A percentile compares a stretch with the other conserved stretches of the same genome.
phyloP scores from a whole-genome alignment of 2,329 filamentous ascomycete genomes.

The Aspergillus pseudoglaucus region DNA sequence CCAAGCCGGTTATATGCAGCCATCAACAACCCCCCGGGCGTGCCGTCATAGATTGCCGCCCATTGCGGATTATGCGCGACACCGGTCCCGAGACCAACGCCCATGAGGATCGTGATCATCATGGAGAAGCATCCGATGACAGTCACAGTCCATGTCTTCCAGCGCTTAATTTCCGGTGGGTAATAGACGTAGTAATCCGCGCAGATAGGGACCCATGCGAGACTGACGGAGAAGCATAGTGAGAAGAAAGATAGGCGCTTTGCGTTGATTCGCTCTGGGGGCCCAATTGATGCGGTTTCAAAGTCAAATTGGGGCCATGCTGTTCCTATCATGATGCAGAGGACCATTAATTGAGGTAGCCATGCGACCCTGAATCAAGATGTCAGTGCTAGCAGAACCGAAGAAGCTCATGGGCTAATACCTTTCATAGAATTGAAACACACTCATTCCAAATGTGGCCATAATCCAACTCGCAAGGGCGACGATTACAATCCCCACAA shows the following conservation, averaged over 20 bases:
- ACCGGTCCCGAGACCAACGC: slow-evolving; percentile 37
- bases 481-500: slow-evolving; percentile 35
- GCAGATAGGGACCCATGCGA: slow-evolving; percentile 30
- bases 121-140: slow-evolving; percentile 29
- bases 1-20: slow-evolving; percentile 34
- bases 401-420: slow-evolving; percentile 11
- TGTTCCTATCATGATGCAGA: slow-evolving; percentile 36
- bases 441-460: slow-evolving; percentile 35
- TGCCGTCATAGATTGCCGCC: slow-evolving; percentile 3
- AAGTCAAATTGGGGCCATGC: slow-evolving; percentile 31
- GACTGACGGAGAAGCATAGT: slow-evolving; percentile 27
- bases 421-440: slow-evolving; percentile 40
- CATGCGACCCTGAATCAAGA: slow-evolving; percentile 21
- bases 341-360: slow-evolving; percentile 34
- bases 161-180: slow-evolving; percentile 29
- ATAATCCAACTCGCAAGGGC: slow-evolving; percentile 29
- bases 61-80: slow-evolving; percentile 22
- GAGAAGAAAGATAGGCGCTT: slow-evolving; percentile 34
- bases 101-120: slow-evolving; percentile 32
- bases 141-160: slow-evolving; percentile 34
- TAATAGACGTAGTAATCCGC: slow-evolving; percentile 43
- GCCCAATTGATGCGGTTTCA: slow-evolving; percentile 20
- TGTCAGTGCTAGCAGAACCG: neutral
- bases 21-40: slow-evolving; percentile 33
- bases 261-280: slow-evolving; percentile 23